A percentile compares a stretch with the other conserved stretches of the same genome.
phyloP scores from a whole-genome alignment of 371 early-diverging fungal genomes.

The Phascolomyces articulosus region DNA sequence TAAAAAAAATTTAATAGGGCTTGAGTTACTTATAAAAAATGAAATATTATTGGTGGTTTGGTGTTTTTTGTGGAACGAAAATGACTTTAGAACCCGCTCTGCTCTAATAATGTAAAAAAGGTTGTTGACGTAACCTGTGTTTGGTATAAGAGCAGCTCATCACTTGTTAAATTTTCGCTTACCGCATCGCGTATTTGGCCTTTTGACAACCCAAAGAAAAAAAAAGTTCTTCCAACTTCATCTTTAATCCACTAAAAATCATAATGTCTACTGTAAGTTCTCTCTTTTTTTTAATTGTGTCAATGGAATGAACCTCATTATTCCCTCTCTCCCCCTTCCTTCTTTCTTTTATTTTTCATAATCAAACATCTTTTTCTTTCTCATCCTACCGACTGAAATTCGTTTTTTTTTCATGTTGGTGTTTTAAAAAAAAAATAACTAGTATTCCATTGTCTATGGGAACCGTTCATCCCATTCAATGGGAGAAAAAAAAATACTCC shows the following conservation, averaged over 20 bases:
- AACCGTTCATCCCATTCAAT: too few relatives aligned
- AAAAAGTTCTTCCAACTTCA: slow-evolving; percentile 7
- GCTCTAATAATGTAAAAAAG: too few relatives aligned
- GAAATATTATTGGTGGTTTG: neutral
- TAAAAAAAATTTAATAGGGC: too few relatives aligned
- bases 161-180: neutral
- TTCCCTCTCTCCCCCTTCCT: neutral
- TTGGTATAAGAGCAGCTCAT: too few relatives aligned
- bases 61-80: neutral
- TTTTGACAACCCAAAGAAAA: slow-evolving; percentile 7
- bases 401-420: too few relatives aligned
- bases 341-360: neutral
- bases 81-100: neutral
- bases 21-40: too few relatives aligned
- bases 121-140: slow-evolving; percentile 1
- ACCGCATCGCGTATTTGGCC: slow-evolving; percentile 4
- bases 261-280: slow-evolving; percentile 9
- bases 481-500: too few relatives aligned
- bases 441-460: too few relatives aligned
- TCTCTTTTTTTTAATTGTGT: too few relatives aligned
- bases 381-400: too few relatives aligned
- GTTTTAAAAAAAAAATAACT: too few relatives aligned
- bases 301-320: neutral
- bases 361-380: too few relatives aligned
- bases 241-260: neutral